Evolutionary conservation across 805 yeast genomes (phyloP), one percentile per base, ranked within the genome.

Genomic region (Cyberlindnera mrakii): DNA sequence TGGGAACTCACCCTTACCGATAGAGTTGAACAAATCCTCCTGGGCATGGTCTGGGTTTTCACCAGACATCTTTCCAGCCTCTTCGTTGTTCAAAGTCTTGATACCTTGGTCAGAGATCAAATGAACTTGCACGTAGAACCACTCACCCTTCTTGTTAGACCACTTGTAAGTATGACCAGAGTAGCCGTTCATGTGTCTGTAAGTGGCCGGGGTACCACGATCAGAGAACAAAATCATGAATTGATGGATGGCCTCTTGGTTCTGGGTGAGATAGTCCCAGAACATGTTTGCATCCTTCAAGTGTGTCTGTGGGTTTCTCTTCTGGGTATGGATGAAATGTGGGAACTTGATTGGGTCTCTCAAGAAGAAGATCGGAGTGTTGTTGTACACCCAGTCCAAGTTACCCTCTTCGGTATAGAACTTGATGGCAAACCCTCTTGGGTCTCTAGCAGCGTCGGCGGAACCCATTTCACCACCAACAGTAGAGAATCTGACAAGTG

Each of bases 291-390:
- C 70, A 64, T 82, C 90, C 66, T 81, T 82, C 62, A 82, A 71
- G 66, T 83, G 83, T 34, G 89, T 84, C 62, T 81, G 77, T 17
- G 95, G 93, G 67, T 82, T 75, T 68, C 95, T 76, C 78, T 86
- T 85, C 65, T 87, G 95, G 17, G 95, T 83, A 66, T 87, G 95
- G 59, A 86, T 86, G 59, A 86, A 85, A 58, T 81, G 86, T 38
- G 95, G 93, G 71, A 86, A 87, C 70, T 87, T 85, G 46, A 81
- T 71, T 41, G 91, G 89, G 63, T 87, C 95, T 68, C 95, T 79
- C 50, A 86, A 67, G 68, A 86, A 86, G 66, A 86, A 86, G 44
- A 86, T 75, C 11, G 95, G 95, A 25, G 93, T 85, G 67, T 86
- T 85, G 73, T 85, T 86, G 69, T 81, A 83, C 20, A 85, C 95